Evolutionary conservation across 1,284 basidiomycete species (phyloP).

Genomic region (Ganoderma leucocontextum): DNA sequence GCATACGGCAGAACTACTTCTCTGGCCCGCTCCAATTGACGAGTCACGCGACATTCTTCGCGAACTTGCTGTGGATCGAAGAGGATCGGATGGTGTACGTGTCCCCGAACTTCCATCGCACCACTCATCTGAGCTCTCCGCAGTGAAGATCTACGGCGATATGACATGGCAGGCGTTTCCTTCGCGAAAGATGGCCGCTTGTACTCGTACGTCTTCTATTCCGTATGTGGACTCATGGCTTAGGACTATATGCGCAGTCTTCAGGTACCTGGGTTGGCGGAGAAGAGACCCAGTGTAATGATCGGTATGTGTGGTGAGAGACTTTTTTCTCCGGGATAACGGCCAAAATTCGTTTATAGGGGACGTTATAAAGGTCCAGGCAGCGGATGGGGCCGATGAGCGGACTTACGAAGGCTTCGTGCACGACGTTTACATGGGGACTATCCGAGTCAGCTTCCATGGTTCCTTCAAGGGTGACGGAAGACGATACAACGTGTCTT

Average conservation of each 20-base stretch:
- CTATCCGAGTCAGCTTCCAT: slow-evolving; percentile 65
- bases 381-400: slow-evolving; percentile 47
- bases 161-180: slow-evolving; percentile 55
- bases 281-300: slow-evolving; percentile 64
- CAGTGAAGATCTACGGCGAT: slow-evolving; percentile 64
- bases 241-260: slow-evolving; percentile 46
- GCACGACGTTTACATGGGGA: slow-evolving; percentile 56
- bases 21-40: background rate
- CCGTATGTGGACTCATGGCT: background rate
- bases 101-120: background rate
- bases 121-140: too few species aligned
- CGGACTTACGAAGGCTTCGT: slow-evolving; percentile 69
- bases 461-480: slow-evolving; percentile 48
- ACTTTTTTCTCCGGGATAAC: background rate
- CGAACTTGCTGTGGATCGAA: slow-evolving; percentile 60
- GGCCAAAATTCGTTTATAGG: slow-evolving; percentile 44
- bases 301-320: slow-evolving; percentile 46
- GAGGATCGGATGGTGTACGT: slow-evolving; percentile 66
- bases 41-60: slow-evolving; percentile 22
- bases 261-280: slow-evolving; percentile 66
- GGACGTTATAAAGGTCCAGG: slow-evolving; percentile 61
- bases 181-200: slow-evolving; percentile 46
- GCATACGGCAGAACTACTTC: slow-evolving; percentile 19
- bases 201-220: slow-evolving; percentile 52
- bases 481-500: slow-evolving; percentile 54